Evolutionary conservation across 2,329 filamentous ascomycete species (phyloP).

Genomic region (Chaetomiaceae sp.): DNA sequence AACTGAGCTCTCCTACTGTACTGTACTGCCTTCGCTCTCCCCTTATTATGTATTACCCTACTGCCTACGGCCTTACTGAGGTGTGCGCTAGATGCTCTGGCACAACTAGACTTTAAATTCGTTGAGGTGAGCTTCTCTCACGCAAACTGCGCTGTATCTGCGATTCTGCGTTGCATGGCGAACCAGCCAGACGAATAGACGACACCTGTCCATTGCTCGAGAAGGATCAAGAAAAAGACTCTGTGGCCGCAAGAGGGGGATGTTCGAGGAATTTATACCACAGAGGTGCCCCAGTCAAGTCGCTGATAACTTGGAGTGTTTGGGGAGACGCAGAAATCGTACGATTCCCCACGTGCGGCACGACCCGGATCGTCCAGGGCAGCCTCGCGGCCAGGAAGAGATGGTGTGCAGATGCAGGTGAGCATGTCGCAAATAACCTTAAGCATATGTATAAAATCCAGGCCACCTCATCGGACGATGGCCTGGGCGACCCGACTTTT

Average conservation of each 20-base stretch:
- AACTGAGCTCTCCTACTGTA: neutral
- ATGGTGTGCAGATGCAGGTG: slow-evolving; percentile 14
- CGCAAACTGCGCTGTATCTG: no score
- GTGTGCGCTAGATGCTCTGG: no score
- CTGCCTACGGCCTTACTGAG: no score
- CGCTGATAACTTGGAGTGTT: neutral
- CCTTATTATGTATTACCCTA: neutral
- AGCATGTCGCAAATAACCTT: slow-evolving; percentile 12
- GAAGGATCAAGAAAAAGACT: neutral
- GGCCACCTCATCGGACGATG: slow-evolving; percentile 3
- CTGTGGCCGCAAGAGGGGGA: neutral
- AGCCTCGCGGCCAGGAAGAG: slow-evolving; percentile 19
- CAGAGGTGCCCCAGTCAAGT: neutral
- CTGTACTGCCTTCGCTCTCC: neutral
- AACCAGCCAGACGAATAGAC: neutral
- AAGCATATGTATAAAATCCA: slow-evolving; percentile 8
- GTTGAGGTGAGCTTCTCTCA: no score
- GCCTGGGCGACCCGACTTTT: neutral
- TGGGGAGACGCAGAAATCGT: slow-evolving; percentile 22
- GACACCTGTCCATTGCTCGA: neutral
- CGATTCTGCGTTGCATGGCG: no score
- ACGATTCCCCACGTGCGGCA: slow-evolving; percentile 26
- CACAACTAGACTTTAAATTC: no score
- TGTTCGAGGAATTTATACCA: neutral
- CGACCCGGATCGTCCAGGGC: slow-evolving; percentile 23